A percentile compares a stretch with the other conserved stretches of the same genome.
Conservation (phyloP, 176 grass and related monocot species). For the Pontederia crassipes region DNA sequence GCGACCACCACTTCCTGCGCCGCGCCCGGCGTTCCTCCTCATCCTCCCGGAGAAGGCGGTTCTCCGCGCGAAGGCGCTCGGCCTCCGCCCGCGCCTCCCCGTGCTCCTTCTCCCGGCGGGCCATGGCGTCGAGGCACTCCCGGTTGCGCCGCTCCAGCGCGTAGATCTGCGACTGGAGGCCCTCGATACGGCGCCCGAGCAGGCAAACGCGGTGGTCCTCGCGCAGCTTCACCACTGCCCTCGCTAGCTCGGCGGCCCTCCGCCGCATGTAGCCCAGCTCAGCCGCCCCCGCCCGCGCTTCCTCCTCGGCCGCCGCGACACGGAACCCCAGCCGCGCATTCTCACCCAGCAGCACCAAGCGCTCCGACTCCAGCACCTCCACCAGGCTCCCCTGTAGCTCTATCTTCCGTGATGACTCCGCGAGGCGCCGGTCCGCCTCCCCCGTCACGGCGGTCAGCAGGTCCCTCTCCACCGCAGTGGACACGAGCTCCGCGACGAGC, state of each 20-base stretch:
- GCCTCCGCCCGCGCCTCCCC: constrained; percentile 3
- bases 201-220: constrained; percentile 85
- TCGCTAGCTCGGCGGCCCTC: constrained; percentile 64
- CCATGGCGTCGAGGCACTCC: constrained; percentile 54
- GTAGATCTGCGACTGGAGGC: constrained; percentile 72
- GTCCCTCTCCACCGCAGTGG: constrained; percentile 42
- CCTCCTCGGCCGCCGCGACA: constrained; percentile 42
- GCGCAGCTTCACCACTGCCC: constrained; percentile 68
- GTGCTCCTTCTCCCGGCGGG: neutral
- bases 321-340: constrained; percentile 75
- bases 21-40: neutral
- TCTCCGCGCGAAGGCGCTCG: neutral
- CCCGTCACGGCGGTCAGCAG: constrained; percentile 40
- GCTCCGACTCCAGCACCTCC: constrained; percentile 89
- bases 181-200: constrained; percentile 62
- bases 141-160: constrained; percentile 67
- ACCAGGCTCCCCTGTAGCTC: constrained; percentile 83
- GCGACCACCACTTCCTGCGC: neutral
- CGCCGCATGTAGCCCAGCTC: constrained; percentile 83
- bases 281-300: constrained; percentile 29
- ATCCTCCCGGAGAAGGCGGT: constrained; percentile 3
- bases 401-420: constrained; percentile 56
- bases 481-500: constrained; percentile 55
- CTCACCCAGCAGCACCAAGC: constrained; percentile 84
- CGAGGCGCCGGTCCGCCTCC: constrained; percentile 18